Percentiles rank a stretch among this genome's conserved stretches.
phyloP scores from a whole-genome alignment of 371 early-diverging fungal genomes.

The Mucor irregularis region DNA sequence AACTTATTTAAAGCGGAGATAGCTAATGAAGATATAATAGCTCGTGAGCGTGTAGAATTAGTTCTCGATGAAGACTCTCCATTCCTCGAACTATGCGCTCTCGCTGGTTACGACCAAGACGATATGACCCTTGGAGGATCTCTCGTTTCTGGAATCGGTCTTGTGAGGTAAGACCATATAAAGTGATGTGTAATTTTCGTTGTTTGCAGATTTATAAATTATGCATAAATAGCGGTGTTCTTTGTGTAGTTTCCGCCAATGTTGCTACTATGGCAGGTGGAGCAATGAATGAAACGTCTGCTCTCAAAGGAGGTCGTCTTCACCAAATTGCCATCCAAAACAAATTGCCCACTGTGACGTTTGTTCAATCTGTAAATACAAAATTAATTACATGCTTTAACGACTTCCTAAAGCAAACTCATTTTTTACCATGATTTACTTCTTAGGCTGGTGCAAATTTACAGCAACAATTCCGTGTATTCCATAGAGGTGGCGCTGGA shows the following conservation, averaged over 20 bases:
- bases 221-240: slow-evolving; percentile 53
- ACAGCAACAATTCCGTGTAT: slow-evolving; percentile 72
- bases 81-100: slow-evolving; percentile 70
- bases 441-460: slow-evolving; percentile 74
- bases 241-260: slow-evolving; percentile 66
- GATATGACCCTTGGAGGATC: slow-evolving; percentile 74
- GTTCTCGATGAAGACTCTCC: slow-evolving; percentile 74
- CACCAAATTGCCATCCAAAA: slow-evolving; percentile 64
- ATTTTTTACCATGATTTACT: too few relatives aligned
- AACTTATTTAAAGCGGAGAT: neutral
- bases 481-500: slow-evolving; percentile 72
- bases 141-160: slow-evolving; percentile 69
- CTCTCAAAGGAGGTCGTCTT: slow-evolving; percentile 56
- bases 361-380: slow-evolving; percentile 63
- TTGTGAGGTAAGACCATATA: slow-evolving; percentile 55
- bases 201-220: too few relatives aligned
- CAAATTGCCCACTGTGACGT: slow-evolving; percentile 58
- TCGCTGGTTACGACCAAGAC: slow-evolving; percentile 73
- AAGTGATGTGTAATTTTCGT: neutral
- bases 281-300: slow-evolving; percentile 65
- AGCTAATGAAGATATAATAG: slow-evolving; percentile 20
- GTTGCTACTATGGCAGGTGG: slow-evolving; percentile 73
- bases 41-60: slow-evolving; percentile 69
- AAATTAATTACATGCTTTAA: too few relatives aligned
- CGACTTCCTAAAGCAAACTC: too few relatives aligned